Conservation (phyloP, 2,329 filamentous ascomycete genomes). For the Aspergillus sp. region DNA sequence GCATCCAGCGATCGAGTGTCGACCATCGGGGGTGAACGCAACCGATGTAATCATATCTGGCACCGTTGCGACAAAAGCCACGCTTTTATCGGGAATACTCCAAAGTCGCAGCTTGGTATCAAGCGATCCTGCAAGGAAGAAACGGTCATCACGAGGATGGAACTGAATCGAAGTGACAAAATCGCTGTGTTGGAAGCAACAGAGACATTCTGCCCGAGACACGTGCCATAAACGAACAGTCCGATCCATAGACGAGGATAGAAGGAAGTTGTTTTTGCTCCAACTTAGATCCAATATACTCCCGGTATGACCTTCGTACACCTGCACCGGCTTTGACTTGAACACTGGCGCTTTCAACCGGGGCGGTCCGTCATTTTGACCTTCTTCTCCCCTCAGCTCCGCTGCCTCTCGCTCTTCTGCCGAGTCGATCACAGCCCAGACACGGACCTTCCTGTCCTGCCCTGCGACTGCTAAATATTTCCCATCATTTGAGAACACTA, state of each 20-base stretch:
- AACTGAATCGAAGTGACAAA: conserved; percentile 94
- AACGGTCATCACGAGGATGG: conserved; percentile 89
- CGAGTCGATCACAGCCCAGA: conserved; percentile 85
- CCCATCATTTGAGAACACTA: conserved; percentile 89
- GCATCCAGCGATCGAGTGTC: conserved; percentile 81
- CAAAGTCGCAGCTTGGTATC: conserved; percentile 85
- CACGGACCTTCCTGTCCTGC: conserved; percentile 75
- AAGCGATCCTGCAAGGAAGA: conserved; percentile 90
- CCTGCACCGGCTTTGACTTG: conserved; percentile 67
- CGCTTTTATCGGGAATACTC: conserved; percentile 95
- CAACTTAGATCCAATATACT: conserved; percentile 90
- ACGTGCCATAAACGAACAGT: conserved; percentile 93
- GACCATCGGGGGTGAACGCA: conserved; percentile 88
- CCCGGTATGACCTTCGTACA: conserved; percentile 78
- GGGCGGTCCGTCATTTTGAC: conserved; percentile 47
- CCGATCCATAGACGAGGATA: conserved; percentile 98
- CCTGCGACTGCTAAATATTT: conserved; percentile 88
- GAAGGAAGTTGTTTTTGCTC: conserved; percentile 98
- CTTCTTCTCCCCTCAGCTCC: conserved; percentile 63
- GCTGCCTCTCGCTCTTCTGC: conserved; percentile 71
- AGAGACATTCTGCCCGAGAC: conserved; percentile 77
- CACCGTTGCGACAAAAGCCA: conserved; percentile 73
- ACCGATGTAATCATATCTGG: conserved; percentile 92
- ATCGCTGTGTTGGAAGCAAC: conserved; percentile 90
- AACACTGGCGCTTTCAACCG: conserved; percentile 88